Evolutionary conservation across 768 basidiomycete species (phyloP).

Genomic region (Tylopilus sp.): DNA sequence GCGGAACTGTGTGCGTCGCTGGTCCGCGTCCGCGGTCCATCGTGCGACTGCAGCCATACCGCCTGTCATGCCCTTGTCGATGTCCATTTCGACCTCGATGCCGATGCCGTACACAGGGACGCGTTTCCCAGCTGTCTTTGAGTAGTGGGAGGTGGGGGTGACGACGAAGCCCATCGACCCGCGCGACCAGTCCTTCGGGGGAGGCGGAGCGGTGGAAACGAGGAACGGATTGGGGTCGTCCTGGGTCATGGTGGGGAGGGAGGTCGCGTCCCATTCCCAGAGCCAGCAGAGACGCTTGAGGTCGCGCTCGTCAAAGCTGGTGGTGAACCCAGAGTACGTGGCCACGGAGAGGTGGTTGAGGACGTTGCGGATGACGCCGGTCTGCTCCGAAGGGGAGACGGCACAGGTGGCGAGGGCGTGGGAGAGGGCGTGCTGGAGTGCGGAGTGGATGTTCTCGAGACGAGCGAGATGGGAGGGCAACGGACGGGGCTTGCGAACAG

Average conservation of each 20-base stretch:
- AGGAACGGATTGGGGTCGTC: conserved; percentile 77
- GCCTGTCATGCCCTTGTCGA: conserved; percentile 72
- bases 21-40: conserved; percentile 73
- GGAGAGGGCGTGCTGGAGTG: conserved; percentile 78
- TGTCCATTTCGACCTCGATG: conserved; percentile 82
- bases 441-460: conserved; percentile 60
- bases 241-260: conserved; percentile 32
- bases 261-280: conserved; percentile 79
- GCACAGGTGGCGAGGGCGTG: conserved; percentile 83
- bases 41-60: conserved; percentile 90
- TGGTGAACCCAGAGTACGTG: conserved; percentile 63
- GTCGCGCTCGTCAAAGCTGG: conserved; percentile 65
- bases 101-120: conserved; percentile 82
- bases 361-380: conserved; percentile 72
- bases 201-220: conserved; percentile 33
- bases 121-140: conserved; percentile 61
- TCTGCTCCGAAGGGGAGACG: conserved; percentile 72
- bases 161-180: conserved; percentile 79
- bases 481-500: conserved; percentile 26
- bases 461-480: conserved; percentile 61
- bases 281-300: conserved; percentile 79
- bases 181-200: conserved; percentile 68
- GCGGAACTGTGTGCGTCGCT: conserved; percentile 54
- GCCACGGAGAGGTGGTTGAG: conserved; percentile 71
- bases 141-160: conserved; percentile 68